Base-by-base conservation (phyloP, 2,329 filamentous ascomycete genomes). In the Aspergillus nomiae region DNA sequence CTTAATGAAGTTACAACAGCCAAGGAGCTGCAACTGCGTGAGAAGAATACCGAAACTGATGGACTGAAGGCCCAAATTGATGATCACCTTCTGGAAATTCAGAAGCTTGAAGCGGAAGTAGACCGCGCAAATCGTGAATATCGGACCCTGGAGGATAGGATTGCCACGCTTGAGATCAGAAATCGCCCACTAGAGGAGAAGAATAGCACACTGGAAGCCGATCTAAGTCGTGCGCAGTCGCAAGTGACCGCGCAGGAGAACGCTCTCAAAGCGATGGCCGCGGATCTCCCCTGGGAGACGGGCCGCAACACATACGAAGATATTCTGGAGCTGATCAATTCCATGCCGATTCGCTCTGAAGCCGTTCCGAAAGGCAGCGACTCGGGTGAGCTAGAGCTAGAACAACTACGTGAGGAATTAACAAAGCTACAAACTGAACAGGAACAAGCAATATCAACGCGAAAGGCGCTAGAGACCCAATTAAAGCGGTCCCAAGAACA, bases 141-240 rank as follows among this genome's bases (percentile, higher is more conserved):
- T 53, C 69, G 74, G 32, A 63, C 67, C 26, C 70, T 80, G 1
- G 74, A 79, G 58, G 71, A 76, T 50, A 69, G 72, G 14, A 73
- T 75, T n/a, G 71, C 70, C 36, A 64, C 71, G 7, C 68, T 79
- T 14, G 77, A 78, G 59, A 73, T 67, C 41, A 74, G 69, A 56
- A 76, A 76, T 51, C 68, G 69, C 4, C 76, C 78, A 5, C 64
- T 79, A 16, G 76, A 80, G 63, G 75, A 77, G 60, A 78, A 74
- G 62, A 76, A 78, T 43, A 71, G 70, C 28, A 71, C 71, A 1
- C 71, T 79, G 1, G 74, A 78, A 60, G 72, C 75, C 9, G 75
- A 79, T 46, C 64, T 79, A 16, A 72, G 67, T 2, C 71, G 70
- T 19, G 76, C 72, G 12, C 76, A 76, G 56, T 73, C 76, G 2